Evolutionary conservation across 805 yeast genomes (phyloP).

Genomic region (Dipodascopsis uninucleata): DNA sequence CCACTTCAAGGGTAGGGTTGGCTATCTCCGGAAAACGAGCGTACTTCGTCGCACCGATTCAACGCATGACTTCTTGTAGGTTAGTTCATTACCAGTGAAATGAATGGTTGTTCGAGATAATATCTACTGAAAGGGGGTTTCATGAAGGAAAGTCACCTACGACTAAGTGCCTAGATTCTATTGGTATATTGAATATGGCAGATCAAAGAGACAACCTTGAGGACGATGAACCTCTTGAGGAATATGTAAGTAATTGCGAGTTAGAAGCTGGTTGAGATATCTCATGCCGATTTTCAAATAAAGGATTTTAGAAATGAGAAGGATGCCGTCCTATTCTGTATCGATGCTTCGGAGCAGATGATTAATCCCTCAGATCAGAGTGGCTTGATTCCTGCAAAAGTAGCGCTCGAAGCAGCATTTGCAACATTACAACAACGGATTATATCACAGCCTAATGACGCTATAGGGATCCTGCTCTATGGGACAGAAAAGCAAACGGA

Average conservation of each 20-base stretch:
- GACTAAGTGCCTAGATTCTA: too few relatives aligned
- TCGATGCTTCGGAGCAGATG: constrained; percentile 38
- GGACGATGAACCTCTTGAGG: constrained; percentile 18
- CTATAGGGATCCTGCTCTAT: constrained; percentile 66
- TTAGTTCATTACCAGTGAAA: too few relatives aligned
- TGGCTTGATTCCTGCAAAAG: constrained; percentile 20
- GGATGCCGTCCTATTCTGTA: constrained; percentile 38
- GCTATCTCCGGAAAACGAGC: too few relatives aligned
- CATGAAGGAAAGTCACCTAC: too few relatives aligned
- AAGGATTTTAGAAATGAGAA: constrained; percentile 29
- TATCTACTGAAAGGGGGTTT: too few relatives aligned
- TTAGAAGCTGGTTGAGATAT: not conserved
- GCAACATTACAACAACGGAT: constrained; percentile 65
- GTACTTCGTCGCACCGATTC: too few relatives aligned
- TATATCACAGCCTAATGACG: constrained; percentile 62
- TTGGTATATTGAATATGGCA: too few relatives aligned
- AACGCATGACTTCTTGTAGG: too few relatives aligned
- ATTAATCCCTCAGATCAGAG: constrained; percentile 15
- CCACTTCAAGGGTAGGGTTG: too few relatives aligned
- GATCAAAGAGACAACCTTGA: constrained; percentile 1
- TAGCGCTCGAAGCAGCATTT: constrained; percentile 50
- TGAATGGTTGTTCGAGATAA: too few relatives aligned
- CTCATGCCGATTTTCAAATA: not conserved
- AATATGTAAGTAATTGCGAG: constrained; percentile 11
- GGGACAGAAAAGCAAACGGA: constrained; percentile 34